Conservation (phyloP, 768 basidiomycete species). For the Gyrodon lividus region DNA sequence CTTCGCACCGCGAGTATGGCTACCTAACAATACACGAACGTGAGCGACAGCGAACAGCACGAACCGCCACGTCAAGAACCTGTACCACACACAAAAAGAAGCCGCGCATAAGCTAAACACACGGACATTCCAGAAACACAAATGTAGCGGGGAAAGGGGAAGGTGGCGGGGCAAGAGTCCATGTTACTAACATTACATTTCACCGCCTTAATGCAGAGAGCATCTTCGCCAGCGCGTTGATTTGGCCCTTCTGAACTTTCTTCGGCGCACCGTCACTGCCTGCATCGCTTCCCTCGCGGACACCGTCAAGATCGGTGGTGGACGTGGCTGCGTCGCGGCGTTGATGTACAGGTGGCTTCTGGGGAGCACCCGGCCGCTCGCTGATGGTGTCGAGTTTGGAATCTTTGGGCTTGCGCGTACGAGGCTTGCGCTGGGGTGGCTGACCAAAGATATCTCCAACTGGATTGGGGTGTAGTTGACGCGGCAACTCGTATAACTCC, state of each 20-base stretch:
- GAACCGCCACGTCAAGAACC: constrained; percentile 29
- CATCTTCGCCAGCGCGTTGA: constrained; percentile 90
- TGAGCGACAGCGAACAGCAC: constrained; percentile 34
- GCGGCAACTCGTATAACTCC: constrained; percentile 69
- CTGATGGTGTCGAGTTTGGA: constrained; percentile 70
- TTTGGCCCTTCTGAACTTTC: constrained; percentile 89
- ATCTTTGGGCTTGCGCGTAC: constrained; percentile 68
- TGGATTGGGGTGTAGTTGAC: constrained; percentile 60
- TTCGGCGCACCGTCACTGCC: constrained; percentile 47
- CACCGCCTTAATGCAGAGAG: constrained; percentile 74
- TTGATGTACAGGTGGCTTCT: constrained; percentile 47
- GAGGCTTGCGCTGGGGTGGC: constrained; percentile 59
- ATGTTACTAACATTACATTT: constrained; percentile 31
- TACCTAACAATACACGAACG: constrained; percentile 56
- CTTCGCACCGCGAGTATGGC: constrained; percentile 43
- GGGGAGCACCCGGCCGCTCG: constrained; percentile 54
- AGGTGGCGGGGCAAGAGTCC: constrained; percentile 9
- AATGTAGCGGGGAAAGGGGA: not conserved
- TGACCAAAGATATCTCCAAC: constrained; percentile 59
- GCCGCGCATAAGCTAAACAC: constrained; percentile 20
- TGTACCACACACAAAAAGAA: constrained; percentile 27
- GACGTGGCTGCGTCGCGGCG: constrained; percentile 69
- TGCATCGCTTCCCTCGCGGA: constrained; percentile 20
- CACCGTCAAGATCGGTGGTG: constrained; percentile 63
- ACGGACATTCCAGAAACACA: constrained; percentile 4